These are phyloP conservation scores for Hygrophila difformis DNA, from an alignment of 257 asterid genomes.

Conservation along the genomic window DNA sequence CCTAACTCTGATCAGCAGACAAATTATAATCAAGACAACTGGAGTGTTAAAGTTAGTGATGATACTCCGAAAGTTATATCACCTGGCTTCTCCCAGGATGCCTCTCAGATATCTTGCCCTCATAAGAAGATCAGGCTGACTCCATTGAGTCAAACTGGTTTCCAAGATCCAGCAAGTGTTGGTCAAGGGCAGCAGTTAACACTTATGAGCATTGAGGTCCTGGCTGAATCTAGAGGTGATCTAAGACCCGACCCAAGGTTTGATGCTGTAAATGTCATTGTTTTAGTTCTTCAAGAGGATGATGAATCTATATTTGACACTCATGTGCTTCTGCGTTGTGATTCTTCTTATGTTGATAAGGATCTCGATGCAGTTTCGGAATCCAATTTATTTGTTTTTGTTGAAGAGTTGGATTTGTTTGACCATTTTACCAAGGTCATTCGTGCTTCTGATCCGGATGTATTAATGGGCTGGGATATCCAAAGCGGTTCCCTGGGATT, in stretches of 20 bases:
- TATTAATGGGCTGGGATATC: constrained; percentile 93
- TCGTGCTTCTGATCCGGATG: constrained; percentile 62
- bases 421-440: constrained; percentile 51
- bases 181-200: constrained; percentile 94
- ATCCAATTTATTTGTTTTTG: constrained; percentile 40
- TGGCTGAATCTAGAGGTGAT: constrained; percentile 84
- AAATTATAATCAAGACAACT: constrained; percentile 23
- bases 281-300: constrained; percentile 78
- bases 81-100: constrained; percentile 31
- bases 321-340: constrained; percentile 53
- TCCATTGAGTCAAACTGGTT: constrained; percentile 85
- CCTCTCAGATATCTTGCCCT: constrained; percentile 93
- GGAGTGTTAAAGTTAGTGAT: constrained; percentile 23
- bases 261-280: constrained; percentile 72
- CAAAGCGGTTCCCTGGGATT: constrained; percentile 92
- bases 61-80: constrained; percentile 27
- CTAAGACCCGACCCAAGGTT: constrained; percentile 86
- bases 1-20: constrained; percentile 18
- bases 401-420: constrained; percentile 53
- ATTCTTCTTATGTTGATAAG: constrained; percentile 25
- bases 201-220: constrained; percentile 75
- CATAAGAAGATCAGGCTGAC: constrained; percentile 56
- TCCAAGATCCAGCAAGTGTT: constrained; percentile 81
- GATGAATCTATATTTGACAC: constrained; percentile 33
- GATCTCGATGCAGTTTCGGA: constrained; percentile 59